Conservation (phyloP, 805 yeast genomes). For the Candida adriatica region DNA sequence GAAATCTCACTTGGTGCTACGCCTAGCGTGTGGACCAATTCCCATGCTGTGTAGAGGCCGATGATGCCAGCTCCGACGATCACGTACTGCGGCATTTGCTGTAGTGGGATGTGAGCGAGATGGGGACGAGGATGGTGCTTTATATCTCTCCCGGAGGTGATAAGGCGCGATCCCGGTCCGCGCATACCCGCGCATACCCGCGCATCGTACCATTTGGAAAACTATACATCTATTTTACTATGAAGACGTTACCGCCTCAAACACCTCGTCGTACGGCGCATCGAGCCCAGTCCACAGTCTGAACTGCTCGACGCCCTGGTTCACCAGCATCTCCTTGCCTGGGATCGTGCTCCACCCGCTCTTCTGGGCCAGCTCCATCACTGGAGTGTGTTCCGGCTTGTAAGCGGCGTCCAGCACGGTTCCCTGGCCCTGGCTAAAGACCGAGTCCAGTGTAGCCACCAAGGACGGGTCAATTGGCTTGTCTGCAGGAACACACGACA, state of each 20-base stretch:
- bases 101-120: too few species aligned
- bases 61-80: conserved; percentile 55
- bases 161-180: too few species aligned
- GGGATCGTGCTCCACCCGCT: conserved; percentile 76
- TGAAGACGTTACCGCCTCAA: conserved; percentile 68
- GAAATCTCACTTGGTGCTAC: conserved; percentile 38
- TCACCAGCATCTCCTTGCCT: conserved; percentile 87
- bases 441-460: conserved; percentile 38
- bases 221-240: too few species aligned
- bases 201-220: too few species aligned
- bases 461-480: conserved; percentile 52
- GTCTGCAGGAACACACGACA: conserved; percentile 83
- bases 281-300: conserved; percentile 60
- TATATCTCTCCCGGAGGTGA: too few species aligned
- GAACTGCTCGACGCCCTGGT: conserved; percentile 91
- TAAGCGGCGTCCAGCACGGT: conserved; percentile 87
- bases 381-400: conserved; percentile 80
- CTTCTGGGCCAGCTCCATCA: conserved; percentile 70
- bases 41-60: conserved; percentile 57
- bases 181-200: too few species aligned
- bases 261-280: conserved; percentile 58
- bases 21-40: conserved; percentile 36
- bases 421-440: conserved; percentile 36
- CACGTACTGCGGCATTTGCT: too few species aligned
- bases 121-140: too few species aligned